Evolutionary conservation across 2,329 filamentous ascomycete species (phyloP).

Genomic region (Fusarium subglutinans): DNA sequence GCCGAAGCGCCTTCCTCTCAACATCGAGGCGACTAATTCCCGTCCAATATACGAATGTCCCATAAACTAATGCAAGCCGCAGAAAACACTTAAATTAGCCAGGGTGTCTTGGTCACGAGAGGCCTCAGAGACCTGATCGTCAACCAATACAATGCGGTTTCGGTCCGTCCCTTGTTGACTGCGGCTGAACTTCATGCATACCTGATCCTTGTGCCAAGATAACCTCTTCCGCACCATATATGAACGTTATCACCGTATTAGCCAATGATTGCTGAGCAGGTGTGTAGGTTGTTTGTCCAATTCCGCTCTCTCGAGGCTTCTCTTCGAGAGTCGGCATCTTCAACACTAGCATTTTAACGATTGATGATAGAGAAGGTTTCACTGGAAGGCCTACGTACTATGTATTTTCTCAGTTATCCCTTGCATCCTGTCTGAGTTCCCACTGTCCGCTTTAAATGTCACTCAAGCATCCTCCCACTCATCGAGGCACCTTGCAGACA

Average conservation of each 20-base stretch:
- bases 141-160: conserved; percentile 10
- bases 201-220: neutral
- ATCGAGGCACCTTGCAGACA: neutral
- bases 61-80: neutral
- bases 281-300: neutral
- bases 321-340: neutral
- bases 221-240: neutral
- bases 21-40: neutral
- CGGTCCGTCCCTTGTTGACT: conserved; percentile 33
- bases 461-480: neutral
- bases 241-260: neutral
- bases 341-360: neutral
- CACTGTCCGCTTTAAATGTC: neutral
- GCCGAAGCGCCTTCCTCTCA: neutral
- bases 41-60: conserved; percentile 8
- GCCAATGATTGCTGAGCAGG: neutral
- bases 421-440: fast-evolving
- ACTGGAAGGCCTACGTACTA: neutral
- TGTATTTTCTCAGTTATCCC: fast-evolving
- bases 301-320: neutral
- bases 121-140: neutral
- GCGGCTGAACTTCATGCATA: conserved; percentile 15
- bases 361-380: neutral
- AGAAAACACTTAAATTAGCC: neutral
- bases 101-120: conserved; percentile 4